phyloP scores from a whole-genome alignment of 1,139 yeast genomes.

The Suhomyces panamericanus region DNA sequence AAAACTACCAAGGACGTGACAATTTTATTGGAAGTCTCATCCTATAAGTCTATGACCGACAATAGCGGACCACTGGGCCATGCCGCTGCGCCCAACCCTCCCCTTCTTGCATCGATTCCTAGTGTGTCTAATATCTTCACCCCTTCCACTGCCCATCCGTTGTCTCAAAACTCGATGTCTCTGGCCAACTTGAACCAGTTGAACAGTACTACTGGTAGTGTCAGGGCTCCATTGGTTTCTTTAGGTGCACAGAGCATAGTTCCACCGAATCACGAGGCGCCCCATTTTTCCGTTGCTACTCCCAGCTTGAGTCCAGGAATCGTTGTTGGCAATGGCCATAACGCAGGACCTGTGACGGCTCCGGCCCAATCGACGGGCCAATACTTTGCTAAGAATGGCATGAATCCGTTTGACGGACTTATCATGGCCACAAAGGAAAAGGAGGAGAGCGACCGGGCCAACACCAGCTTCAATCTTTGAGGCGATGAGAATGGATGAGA shows the following conservation, averaged over 20 bases:
- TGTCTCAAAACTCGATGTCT: conserved; percentile 23
- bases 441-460: conserved; percentile 10
- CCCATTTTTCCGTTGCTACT: conserved; percentile 7
- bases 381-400: conserved; percentile 37
- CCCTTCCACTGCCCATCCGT: conserved; percentile 34
- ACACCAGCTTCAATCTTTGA: conserved; percentile 12
- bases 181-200: conserved; percentile 23
- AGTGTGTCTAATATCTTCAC: conserved; percentile 39
- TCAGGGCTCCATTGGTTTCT: conserved; percentile 32
- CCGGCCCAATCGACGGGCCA: conserved; percentile 42
- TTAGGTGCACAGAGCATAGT: background rate
- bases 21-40: conserved; percentile 62
- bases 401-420: conserved; percentile 46
- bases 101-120: conserved; percentile 31
- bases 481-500: background rate
- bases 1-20: conserved; percentile 91
- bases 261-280: conserved; percentile 7
- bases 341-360: conserved; percentile 29
- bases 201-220: conserved; percentile 3
- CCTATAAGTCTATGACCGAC: conserved; percentile 39
- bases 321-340: conserved; percentile 1
- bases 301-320: conserved; percentile 10
- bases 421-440: conserved; percentile 30
- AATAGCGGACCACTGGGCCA: conserved; percentile 9
- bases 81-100: conserved; percentile 20